Percentiles rank a stretch among this genome's conserved stretches.
phyloP scores from a whole-genome alignment of 1,284 basidiomycete genomes.

The Pyrrhoderma lamaoense region DNA sequence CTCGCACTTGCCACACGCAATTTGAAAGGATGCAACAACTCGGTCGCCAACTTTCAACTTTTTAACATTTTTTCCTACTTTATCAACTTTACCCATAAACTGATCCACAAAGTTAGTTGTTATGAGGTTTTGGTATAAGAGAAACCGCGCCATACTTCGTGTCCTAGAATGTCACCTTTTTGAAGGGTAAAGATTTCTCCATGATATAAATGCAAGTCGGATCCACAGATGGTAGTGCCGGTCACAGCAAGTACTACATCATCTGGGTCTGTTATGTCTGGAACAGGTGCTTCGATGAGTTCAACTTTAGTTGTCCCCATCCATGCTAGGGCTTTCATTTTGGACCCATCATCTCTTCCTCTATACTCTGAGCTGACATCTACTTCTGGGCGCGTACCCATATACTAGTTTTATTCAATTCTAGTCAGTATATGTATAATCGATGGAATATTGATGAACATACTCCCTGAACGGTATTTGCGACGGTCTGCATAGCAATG shows the following conservation, averaged over 20 bases:
- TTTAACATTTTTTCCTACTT: slow-evolving; percentile 54
- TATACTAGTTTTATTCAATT: slow-evolving; percentile 28
- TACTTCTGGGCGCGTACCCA: slow-evolving; percentile 39
- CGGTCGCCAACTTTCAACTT: slow-evolving; percentile 56
- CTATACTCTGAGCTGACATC: slow-evolving; percentile 43
- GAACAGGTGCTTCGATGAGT: slow-evolving; percentile 53
- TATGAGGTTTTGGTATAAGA: background rate
- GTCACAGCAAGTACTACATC: slow-evolving; percentile 65
- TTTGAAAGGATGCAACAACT: slow-evolving; percentile 72
- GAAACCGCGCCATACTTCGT: slow-evolving; percentile 40
- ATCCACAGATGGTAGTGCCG: slow-evolving; percentile 64
- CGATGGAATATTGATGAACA: too few relatives aligned
- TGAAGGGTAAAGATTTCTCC: slow-evolving; percentile 60
- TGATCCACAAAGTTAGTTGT: slow-evolving; percentile 22
- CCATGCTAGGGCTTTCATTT: slow-evolving; percentile 68
- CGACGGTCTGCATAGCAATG: slow-evolving; percentile 31
- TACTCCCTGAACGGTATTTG: slow-evolving; percentile 32
- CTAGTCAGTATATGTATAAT: background rate
- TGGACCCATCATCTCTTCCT: slow-evolving; percentile 40
- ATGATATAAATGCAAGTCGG: slow-evolving; percentile 62
- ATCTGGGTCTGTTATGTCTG: slow-evolving; percentile 51
- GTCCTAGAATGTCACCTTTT: slow-evolving; percentile 66
- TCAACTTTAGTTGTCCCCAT: slow-evolving; percentile 47
- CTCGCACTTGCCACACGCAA: slow-evolving; percentile 68
- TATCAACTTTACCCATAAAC: slow-evolving; percentile 67